These are phyloP conservation scores for Rossbeevera mucosa DNA, from an alignment of 768 basidiomycete genomes.

Conservation along the genomic window DNA sequence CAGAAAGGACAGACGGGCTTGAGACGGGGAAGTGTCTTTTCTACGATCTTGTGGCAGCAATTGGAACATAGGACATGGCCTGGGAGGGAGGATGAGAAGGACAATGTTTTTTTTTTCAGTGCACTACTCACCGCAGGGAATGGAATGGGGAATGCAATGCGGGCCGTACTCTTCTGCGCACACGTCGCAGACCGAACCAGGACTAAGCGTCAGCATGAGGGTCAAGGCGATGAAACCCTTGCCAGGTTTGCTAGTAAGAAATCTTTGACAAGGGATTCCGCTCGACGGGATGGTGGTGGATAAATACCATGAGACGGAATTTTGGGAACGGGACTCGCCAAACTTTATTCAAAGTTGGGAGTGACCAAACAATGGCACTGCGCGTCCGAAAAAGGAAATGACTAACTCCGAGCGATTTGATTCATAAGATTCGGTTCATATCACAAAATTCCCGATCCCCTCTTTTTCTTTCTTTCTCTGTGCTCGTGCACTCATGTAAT, in stretches of 20 bases:
- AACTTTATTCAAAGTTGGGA: slow-evolving; percentile 28
- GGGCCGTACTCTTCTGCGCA: slow-evolving; percentile 83
- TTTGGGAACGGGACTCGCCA: slow-evolving; percentile 25
- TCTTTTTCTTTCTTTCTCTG: background rate
- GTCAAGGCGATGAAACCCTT: slow-evolving; percentile 38
- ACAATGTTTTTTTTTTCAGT: slow-evolving; percentile 25
- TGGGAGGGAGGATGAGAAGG: slow-evolving; percentile 26
- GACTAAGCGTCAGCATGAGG: slow-evolving; percentile 75
- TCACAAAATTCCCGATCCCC: slow-evolving; percentile 6
- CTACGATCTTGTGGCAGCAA: slow-evolving; percentile 76
- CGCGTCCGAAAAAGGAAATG: background rate
- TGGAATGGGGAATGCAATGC: slow-evolving; percentile 70
- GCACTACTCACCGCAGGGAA: slow-evolving; percentile 62
- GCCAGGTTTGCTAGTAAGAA: slow-evolving; percentile 37
- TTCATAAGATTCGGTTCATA: slow-evolving; percentile 5
- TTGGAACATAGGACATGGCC: slow-evolving; percentile 76
- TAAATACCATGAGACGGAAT: slow-evolving; percentile 46
- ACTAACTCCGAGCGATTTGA: slow-evolving; percentile 13
- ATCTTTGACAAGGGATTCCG: slow-evolving; percentile 42
- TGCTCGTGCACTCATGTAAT: background rate
- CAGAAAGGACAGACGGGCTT: slow-evolving; percentile 82
- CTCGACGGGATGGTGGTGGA: slow-evolving; percentile 40
- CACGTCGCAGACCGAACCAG: slow-evolving; percentile 84
- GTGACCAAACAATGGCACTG: slow-evolving; percentile 30
- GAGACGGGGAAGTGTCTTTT: slow-evolving; percentile 70